Evolutionary conservation across 2,329 filamentous ascomycete species (phyloP).

Genomic region (Neonectria faginata): DNA sequence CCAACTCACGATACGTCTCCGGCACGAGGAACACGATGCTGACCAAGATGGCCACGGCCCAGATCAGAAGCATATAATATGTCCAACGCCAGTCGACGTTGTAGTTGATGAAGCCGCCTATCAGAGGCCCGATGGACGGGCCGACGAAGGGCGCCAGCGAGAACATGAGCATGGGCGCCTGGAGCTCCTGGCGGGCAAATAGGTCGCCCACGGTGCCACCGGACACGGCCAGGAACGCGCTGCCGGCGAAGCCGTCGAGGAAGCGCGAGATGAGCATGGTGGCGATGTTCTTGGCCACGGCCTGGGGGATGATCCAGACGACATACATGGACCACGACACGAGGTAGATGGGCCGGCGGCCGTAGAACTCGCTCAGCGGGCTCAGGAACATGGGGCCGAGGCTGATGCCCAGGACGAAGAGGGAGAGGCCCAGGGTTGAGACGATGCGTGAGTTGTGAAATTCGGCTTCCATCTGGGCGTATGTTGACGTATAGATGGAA

Average conservation of each 20-base stretch:
- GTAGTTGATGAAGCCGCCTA: slow-evolving; percentile 87
- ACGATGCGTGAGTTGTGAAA: slow-evolving; percentile 78
- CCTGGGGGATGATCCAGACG: slow-evolving; percentile 84
- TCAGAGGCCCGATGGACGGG: slow-evolving; percentile 67
- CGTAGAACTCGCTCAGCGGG: slow-evolving; percentile 82
- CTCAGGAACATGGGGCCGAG: slow-evolving; percentile 72
- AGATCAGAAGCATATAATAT: slow-evolving; percentile 87
- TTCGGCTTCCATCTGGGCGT: slow-evolving; percentile 78
- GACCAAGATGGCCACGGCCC: slow-evolving; percentile 73
- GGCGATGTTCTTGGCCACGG: slow-evolving; percentile 82
- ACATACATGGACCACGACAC: slow-evolving; percentile 79
- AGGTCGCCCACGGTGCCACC: slow-evolving; percentile 89
- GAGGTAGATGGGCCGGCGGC: slow-evolving; percentile 84
- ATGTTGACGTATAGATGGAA: slow-evolving; percentile 90
- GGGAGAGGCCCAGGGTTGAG: slow-evolving; percentile 82
- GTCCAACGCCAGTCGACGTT: slow-evolving; percentile 82
- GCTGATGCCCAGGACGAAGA: slow-evolving; percentile 82
- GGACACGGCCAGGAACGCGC: slow-evolving; percentile 77
- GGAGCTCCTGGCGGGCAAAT: slow-evolving; percentile 75
- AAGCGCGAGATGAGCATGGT: slow-evolving; percentile 85
- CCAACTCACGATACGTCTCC: slow-evolving; percentile 79
- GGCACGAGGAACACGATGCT: slow-evolving; percentile 80
- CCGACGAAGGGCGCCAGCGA: slow-evolving; percentile 74
- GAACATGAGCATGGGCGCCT: slow-evolving; percentile 86
- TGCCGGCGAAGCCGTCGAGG: slow-evolving; percentile 78